Base-by-base conservation (phyloP, 306 rosid genomes). In the Senna tora region DNA sequence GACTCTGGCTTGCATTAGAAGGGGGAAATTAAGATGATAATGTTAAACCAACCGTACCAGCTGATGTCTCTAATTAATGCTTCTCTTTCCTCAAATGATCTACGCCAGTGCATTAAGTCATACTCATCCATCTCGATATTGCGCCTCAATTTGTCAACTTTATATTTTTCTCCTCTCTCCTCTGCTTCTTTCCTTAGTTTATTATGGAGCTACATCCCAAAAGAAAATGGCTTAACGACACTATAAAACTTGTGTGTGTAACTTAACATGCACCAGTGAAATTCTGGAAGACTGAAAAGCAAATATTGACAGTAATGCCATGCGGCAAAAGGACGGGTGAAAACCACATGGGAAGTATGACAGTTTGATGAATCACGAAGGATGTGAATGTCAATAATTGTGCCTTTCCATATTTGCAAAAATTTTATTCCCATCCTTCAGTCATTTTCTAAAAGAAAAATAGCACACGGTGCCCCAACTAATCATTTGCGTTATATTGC, bases 61-160 rank as follows among this genome's bases (percentile, higher is more conserved):
- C 96, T 87, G 57, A 89, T 89, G 83, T 94, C 99, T 86, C 99
- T 94, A 76, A 94, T 63, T 84, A 89, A 65, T 49, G 96, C 92
- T 79, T 94, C 95, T 83, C 97, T 88, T 82, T 94, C 99, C 79
- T 91, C 97, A 17, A 83, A 84, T 28, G 99, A 94, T 74, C 99
- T 84, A 10, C 87, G 93, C 97, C 99, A 94, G 68, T 94, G 99
- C 81, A 94, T 55, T 7, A 71, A 71, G 78, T 94, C 99, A 79
- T 94, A 94, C 79, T 89, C 97, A 36, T 94, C 97, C 99, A 94
- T 94, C 87, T 94, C 99, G 63, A 57, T 19, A 75, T 91, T 91
- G 67, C 96, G 88, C 79, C 88, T 91, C 88, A 94, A 68, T 46
- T 84, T 79, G 42, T 73, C 45, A 60, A 91, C 75, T 85, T 86